phyloP scores from a whole-genome alignment of 331 rosid species.

The Quercus tomentella region DNA sequence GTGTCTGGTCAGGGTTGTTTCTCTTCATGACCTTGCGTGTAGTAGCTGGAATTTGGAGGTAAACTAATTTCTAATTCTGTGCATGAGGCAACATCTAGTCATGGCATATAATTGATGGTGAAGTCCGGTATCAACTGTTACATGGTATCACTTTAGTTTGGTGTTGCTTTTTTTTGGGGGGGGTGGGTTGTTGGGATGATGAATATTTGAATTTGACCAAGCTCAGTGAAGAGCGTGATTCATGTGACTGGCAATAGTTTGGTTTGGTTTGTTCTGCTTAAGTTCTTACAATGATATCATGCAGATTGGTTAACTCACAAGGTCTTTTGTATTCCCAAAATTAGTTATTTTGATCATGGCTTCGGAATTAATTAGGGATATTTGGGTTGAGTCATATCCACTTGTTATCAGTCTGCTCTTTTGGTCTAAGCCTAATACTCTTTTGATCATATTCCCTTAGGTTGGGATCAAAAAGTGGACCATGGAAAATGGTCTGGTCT shows the following conservation, averaged over 20 bases:
- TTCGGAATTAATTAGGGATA: neutral
- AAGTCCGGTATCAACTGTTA: neutral
- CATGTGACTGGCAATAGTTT: neutral
- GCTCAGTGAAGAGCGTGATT: neutral
- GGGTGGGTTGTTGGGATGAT: no score
- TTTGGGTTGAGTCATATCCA: neutral
- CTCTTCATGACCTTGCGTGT: constrained; percentile 91
- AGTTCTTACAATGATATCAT: neutral
- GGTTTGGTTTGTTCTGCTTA: neutral
- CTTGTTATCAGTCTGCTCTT: neutral
- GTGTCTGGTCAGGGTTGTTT: constrained; percentile 88
- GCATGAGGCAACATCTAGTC: neutral
- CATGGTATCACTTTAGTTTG: neutral
- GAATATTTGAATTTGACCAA: neutral
- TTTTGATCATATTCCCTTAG: constrained; percentile 10
- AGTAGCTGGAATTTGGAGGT: constrained; percentile 87
- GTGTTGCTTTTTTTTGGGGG: neutral
- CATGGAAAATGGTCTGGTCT: constrained; percentile 44
- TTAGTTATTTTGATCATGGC: neutral
- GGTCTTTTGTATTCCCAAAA: neutral
- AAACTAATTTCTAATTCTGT: neutral
- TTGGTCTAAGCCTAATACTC: neutral
- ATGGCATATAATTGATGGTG: neutral
- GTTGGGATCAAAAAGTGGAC: constrained; percentile 52
- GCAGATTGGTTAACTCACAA: neutral